These are phyloP conservation scores for Nelumbo lutea DNA, from an alignment of 164 flowering plant genomes.

Conservation along the genomic window DNA sequence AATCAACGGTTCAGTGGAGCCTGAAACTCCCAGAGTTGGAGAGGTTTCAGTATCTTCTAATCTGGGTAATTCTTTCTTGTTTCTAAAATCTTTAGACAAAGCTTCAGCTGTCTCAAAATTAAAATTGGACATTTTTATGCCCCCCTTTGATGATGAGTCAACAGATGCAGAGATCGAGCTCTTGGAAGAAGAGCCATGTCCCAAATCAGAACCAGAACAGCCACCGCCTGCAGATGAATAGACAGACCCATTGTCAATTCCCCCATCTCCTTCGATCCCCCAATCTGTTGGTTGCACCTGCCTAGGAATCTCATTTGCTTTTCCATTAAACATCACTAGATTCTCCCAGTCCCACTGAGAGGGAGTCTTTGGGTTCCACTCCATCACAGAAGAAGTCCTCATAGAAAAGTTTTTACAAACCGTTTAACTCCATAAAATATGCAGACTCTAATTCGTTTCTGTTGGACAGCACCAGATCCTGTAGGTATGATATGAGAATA, in stretches of 20 bases:
- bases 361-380: conserved; percentile 40
- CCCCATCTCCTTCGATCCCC: conserved; percentile 46
- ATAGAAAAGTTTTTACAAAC: conserved; percentile 13
- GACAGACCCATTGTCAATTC: conserved; percentile 41
- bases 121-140: conserved; percentile 31
- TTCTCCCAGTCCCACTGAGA: conserved; percentile 58
- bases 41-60: conserved; percentile 32
- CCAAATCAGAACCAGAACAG: conserved; percentile 49
- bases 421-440: not conserved
- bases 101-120: conserved; percentile 27
- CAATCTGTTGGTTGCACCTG: conserved; percentile 34
- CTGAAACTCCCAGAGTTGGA: conserved; percentile 40
- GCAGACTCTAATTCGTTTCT: not conserved
- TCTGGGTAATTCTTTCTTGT: conserved; percentile 25
- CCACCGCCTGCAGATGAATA: conserved; percentile 43
- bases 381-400: conserved; percentile 32
- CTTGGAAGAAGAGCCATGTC: conserved; percentile 44
- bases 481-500: not conserved
- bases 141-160: conserved; percentile 53
- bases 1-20: conserved; percentile 58
- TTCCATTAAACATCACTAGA: conserved; percentile 27
- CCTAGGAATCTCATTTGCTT: conserved; percentile 27
- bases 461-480: not conserved
- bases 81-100: conserved; percentile 22
- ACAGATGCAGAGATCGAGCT: conserved; percentile 66